These are phyloP conservation scores for Cyberlindnera maclurae DNA, from an alignment of 805 yeast genomes.

Conservation along the genomic window DNA sequence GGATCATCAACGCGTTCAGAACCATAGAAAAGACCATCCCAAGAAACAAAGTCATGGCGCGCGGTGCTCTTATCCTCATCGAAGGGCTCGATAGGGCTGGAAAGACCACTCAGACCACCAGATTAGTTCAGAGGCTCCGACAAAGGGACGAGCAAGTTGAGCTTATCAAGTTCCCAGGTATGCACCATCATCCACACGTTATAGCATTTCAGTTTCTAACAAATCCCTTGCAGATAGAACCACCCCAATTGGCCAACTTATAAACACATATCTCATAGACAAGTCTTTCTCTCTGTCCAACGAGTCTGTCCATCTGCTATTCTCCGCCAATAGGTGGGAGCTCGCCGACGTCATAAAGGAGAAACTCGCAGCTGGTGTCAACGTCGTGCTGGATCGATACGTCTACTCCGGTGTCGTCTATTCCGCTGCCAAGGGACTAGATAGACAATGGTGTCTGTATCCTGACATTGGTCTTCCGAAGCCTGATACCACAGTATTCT, in stretches of 20 bases:
- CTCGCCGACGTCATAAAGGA: conserved; percentile 38
- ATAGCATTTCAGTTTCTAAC: not conserved
- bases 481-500: conserved; percentile 79
- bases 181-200: conserved; percentile 2
- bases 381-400: conserved; percentile 76
- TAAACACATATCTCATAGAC: conserved; percentile 63
- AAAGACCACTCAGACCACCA: conserved; percentile 72
- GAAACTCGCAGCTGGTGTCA: conserved; percentile 43
- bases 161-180: conserved; percentile 68
- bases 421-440: conserved; percentile 75
- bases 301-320: conserved; percentile 78
- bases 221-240: conserved; percentile 46
- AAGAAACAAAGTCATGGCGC: no score
- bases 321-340: conserved; percentile 96
- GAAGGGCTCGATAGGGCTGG: conserved; percentile 97
- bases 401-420: conserved; percentile 92
- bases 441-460: conserved; percentile 65
- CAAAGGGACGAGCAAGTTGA: conserved; percentile 30
- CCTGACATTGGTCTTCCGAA: conserved; percentile 82
- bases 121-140: conserved; percentile 28
- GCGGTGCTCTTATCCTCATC: conserved; percentile 74
- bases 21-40: no score
- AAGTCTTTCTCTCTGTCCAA: conserved; percentile 49
- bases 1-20: no score
- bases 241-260: conserved; percentile 73